Conservation (phyloP, 1,284 basidiomycete species). For the Microbotryum silenes-acaulis region DNA sequence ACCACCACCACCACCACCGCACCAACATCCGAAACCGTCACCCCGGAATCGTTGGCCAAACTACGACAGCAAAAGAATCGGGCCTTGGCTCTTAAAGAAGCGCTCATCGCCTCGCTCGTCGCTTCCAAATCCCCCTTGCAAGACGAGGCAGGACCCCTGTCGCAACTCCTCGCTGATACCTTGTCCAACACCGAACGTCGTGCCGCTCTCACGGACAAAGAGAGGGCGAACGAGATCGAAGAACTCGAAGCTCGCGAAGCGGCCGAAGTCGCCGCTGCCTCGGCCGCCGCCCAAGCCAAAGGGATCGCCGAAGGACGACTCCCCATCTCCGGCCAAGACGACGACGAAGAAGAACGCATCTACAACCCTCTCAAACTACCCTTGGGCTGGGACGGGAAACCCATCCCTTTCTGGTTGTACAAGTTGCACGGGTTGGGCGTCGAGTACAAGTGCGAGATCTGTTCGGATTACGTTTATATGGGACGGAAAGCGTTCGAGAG, state of each 20-base stretch:
- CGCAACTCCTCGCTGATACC: constrained; percentile 67
- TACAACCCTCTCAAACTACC: constrained; percentile 98
- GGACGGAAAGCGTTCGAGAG: constrained; percentile 91
- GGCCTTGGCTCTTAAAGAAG: constrained; percentile 62
- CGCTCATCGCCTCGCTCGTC: constrained; percentile 62
- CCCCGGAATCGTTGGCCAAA: constrained; percentile 21
- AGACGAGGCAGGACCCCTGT: constrained; percentile 45
- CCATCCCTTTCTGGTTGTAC: constrained; percentile 98
- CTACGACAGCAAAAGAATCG: constrained; percentile 55
- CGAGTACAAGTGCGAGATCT: constrained; percentile 96
- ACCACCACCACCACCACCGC: constrained; percentile 37
- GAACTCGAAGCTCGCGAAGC: constrained; percentile 46
- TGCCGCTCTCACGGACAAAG: constrained; percentile 89
- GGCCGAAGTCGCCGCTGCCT: constrained; percentile 51
- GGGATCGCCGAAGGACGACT: constrained; percentile 44
- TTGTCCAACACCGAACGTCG: constrained; percentile 93
- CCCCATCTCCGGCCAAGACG: constrained; percentile 52
- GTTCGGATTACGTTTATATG: constrained; percentile 91
- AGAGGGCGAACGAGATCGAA: constrained; percentile 90
- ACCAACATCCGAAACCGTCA: constrained; percentile 32
- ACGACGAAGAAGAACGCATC: constrained; percentile 87
- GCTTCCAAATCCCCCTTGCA: constrained; percentile 38
- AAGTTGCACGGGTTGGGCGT: constrained; percentile 96
- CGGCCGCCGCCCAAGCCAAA: constrained; percentile 47
- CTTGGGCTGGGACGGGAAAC: constrained; percentile 95